Evolutionary conservation across 2,329 filamentous ascomycete genomes (phyloP).

Genomic region (Colletotrichum plurivorum): DNA sequence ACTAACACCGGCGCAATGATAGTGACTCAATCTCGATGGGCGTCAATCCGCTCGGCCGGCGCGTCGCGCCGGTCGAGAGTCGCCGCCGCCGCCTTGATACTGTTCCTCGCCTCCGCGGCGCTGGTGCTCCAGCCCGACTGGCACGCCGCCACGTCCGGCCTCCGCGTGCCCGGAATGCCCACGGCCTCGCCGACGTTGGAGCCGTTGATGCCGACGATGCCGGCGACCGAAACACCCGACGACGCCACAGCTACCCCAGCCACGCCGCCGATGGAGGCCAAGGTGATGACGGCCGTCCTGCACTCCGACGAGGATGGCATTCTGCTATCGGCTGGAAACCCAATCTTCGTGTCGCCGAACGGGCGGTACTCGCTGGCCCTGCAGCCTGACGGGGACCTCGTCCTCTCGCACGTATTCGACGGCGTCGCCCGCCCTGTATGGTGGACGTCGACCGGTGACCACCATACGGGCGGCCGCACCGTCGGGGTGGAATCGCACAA

Average conservation of each 20-base stretch:
- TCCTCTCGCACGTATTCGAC: slow-evolving; percentile 27
- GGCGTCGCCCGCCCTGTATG: slow-evolving; percentile 29
- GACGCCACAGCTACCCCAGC: background rate
- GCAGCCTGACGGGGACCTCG: slow-evolving; percentile 38
- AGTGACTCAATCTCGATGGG: slow-evolving; percentile 21
- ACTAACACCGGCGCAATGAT: slow-evolving; percentile 21
- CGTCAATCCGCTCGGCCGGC: slow-evolving; percentile 6
- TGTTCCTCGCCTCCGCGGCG: slow-evolving; percentile 21
- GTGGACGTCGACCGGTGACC: slow-evolving; percentile 40
- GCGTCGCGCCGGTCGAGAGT: slow-evolving; percentile 24
- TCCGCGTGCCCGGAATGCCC: slow-evolving; percentile 9
- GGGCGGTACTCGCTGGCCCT: slow-evolving; percentile 30
- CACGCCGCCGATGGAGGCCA: background rate
- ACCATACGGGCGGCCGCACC: slow-evolving; percentile 16
- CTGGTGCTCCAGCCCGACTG: slow-evolving; percentile 24
- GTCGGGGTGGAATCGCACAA: slow-evolving; percentile 17
- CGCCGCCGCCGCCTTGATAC: slow-evolving; percentile 12
- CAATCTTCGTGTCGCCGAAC: slow-evolving; percentile 32
- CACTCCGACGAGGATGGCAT: slow-evolving; percentile 27
- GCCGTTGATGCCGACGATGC: background rate
- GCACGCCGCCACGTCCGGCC: slow-evolving; percentile 11
- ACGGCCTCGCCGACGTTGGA: background rate
- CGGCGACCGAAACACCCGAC: background rate
- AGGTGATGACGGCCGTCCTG: slow-evolving; percentile 3
- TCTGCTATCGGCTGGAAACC: slow-evolving; percentile 25